Conservation (phyloP, 441 rosid species). For the Croton setiger region DNA sequence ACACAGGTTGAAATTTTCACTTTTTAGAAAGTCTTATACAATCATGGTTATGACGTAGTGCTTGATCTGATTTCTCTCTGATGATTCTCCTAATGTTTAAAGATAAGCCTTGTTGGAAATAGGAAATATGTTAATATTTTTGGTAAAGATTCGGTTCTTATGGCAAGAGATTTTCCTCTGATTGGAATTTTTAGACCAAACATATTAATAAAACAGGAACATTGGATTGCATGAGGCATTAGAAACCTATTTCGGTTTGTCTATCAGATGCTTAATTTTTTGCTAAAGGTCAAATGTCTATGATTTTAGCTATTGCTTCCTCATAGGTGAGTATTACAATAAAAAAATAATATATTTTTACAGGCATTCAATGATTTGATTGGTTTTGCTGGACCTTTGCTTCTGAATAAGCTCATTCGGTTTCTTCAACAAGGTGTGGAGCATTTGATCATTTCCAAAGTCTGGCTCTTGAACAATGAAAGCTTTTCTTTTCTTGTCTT, state of each 20-base stretch:
- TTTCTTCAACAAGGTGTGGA: constrained; percentile 77
- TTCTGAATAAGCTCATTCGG: constrained; percentile 80
- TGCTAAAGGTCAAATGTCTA: not conserved
- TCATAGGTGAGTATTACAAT: not conserved
- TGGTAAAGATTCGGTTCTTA: not conserved
- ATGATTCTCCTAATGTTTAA: not conserved
- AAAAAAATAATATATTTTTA: constrained; percentile 16
- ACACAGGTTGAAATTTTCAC: not conserved
- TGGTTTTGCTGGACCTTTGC: constrained; percentile 83
- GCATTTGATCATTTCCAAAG: constrained; percentile 16
- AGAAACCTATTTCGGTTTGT: not conserved
- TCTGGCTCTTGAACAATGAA: not conserved
- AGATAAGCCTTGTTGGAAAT: not conserved
- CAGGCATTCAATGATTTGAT: constrained; percentile 85
- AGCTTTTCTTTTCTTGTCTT: not conserved
- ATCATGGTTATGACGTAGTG: not conserved
- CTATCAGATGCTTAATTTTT: not conserved
- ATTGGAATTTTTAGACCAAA: not conserved
- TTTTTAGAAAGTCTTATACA: not conserved
- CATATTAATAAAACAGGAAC: not conserved
- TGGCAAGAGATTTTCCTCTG: not conserved
- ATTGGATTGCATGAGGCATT: constrained; percentile 3
- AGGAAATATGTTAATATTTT: not conserved
- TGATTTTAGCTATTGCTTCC: not conserved
- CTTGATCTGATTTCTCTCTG: not conserved